phyloP scores from a whole-genome alignment of 2,329 filamentous ascomycete genomes.

The Colletotrichum echinochloae region DNA sequence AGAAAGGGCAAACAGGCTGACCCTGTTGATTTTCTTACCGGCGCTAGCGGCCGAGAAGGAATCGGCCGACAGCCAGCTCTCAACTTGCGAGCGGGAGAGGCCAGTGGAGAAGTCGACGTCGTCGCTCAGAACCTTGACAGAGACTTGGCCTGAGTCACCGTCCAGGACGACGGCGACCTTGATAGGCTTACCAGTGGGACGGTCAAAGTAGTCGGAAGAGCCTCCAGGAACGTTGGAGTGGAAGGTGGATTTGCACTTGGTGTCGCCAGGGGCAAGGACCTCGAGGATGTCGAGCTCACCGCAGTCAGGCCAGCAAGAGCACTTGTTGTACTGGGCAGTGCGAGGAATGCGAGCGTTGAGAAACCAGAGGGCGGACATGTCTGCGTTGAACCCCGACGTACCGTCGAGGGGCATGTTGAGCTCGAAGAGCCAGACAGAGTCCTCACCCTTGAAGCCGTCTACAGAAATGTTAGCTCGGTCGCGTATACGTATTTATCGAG shows the following conservation, averaged over 20 bases:
- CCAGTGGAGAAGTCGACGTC: conserved; percentile 55
- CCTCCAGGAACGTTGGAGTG: conserved; percentile 74
- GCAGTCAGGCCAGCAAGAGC: conserved; percentile 80
- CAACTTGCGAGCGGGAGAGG: conserved; percentile 54
- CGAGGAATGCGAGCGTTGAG: conserved; percentile 80
- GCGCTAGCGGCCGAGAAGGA: conserved; percentile 12
- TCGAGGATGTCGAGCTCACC: conserved; percentile 84
- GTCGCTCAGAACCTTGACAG: conserved; percentile 65
- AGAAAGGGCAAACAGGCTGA: conserved; percentile 41
- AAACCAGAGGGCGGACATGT: conserved; percentile 82
- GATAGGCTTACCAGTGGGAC: conserved; percentile 69
- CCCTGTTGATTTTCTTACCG: conserved; percentile 16
- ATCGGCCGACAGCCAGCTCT: conserved; percentile 47
- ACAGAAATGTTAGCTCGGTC: conserved; percentile 30
- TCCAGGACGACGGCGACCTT: conserved; percentile 75
- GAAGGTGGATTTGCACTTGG: conserved; percentile 76
- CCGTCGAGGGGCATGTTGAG: conserved; percentile 77
- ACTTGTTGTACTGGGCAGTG: conserved; percentile 76
- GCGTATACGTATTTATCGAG: neutral
- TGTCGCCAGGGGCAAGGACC: conserved; percentile 73
- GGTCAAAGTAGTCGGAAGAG: conserved; percentile 77
- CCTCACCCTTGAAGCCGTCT: conserved; percentile 78
- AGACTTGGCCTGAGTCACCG: conserved; percentile 61
- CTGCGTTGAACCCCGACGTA: conserved; percentile 63
- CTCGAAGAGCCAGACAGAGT: conserved; percentile 75